These are phyloP conservation scores for Bolboschoenus planiculmis DNA, from an alignment of 176 grass and related monocot genomes.

Conservation along the genomic window DNA sequence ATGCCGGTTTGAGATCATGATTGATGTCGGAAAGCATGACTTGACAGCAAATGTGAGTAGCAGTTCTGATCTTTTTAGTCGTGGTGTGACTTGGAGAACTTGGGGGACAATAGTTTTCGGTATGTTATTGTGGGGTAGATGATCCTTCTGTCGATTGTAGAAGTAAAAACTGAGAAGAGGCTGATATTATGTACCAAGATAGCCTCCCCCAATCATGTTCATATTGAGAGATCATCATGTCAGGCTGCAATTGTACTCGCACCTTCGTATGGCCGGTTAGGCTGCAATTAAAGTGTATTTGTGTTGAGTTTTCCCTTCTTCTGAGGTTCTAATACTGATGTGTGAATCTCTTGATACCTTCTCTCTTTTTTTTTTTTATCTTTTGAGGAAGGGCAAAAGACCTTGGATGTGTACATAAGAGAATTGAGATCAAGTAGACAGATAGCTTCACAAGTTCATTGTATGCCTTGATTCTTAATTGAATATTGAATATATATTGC, in stretches of 20 bases:
- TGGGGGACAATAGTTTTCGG: not conserved
- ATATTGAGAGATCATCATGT: not conserved
- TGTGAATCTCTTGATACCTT: not conserved
- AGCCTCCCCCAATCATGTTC: not conserved
- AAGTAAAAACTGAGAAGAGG: not conserved
- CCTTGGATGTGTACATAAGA: not conserved
- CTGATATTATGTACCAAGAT: not conserved
- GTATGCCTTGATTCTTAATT: not conserved
- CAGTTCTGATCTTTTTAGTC: not conserved
- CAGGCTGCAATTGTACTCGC: not conserved
- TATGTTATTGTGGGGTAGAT: conserved; percentile 4
- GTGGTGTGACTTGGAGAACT: not conserved
- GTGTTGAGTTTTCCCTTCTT: not conserved
- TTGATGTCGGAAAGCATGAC: conserved; percentile 58
- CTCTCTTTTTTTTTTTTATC: not conserved
- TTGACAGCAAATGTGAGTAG: conserved; percentile 9
- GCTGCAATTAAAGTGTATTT: not conserved
- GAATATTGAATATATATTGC: not conserved
- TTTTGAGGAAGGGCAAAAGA: conserved; percentile 5
- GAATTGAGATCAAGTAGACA: not conserved
- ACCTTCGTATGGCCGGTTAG: not conserved
- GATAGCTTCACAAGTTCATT: not conserved
- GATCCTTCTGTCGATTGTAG: not conserved
- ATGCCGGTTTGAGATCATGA: conserved; percentile 73
- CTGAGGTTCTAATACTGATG: not conserved